Evolutionary conservation across 2,329 filamentous ascomycete species (phyloP), one percentile per base, ranked within the genome.

Genomic region (Phyllosticta capitalensis): DNA sequence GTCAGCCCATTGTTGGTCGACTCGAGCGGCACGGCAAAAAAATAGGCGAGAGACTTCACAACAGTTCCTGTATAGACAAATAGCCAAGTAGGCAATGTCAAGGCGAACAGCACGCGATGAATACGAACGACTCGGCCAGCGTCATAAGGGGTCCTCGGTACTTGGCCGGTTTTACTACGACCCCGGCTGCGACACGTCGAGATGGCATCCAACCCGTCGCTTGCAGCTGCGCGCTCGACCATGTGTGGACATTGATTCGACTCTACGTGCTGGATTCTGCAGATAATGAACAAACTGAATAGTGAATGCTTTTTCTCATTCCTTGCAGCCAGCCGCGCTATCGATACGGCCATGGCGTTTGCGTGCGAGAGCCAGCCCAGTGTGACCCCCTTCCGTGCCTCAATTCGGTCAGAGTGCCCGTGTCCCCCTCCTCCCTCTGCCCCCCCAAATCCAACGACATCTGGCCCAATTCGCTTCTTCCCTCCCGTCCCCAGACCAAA

Each of bases 381-480:
- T 12, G 20, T 26, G 24, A 52, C 24, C 24, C 50, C 50, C 50
- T 52, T 52, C 50, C 50, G 24, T 52, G 20, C 50, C 20, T 52
- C 50, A 45, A 45, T 45, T n/a, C 14, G 38, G 38, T 45, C 38
- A n/a, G 38, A 45, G 38, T 45, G 38, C 38, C 38, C 38, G 38
- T n/a, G 55, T 51, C n/a, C 55, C 55, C 45, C 55, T 20, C 38
- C 51, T 19, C 38, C 56, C 56, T 58, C 56, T 33, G 54, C 51
- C 30, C 33, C 51, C 20, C 14, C 22, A 38, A 54, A 54, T 30
- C 56, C 56, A 51, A 21, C 54, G 52, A 54, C 51, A 48, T 50
- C 56, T 33, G 56, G 56, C 52, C 28, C 56, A 54, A 59, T 59
- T 59, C 33, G 51, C 48, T 59, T 59, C 51, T 51, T 58, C 38